A percentile compares a stretch with the other conserved stretches of the same genome.
phyloP scores from a whole-genome alignment of 495 filamentous ascomycete genomes.

The Hypomontagnella submonticulosa region DNA sequence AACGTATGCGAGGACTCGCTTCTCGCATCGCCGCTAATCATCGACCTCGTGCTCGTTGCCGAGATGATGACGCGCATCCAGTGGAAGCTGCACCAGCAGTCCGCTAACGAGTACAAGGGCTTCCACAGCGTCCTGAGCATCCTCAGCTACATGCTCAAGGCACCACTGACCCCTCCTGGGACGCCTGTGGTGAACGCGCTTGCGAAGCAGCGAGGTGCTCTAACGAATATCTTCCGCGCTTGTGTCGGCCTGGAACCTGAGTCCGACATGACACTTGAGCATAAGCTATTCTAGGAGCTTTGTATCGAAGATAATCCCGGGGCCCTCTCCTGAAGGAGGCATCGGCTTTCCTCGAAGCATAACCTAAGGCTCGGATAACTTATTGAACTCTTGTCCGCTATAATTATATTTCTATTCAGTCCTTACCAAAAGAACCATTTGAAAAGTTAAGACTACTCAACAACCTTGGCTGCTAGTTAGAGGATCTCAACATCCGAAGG shows the following conservation, averaged over 20 bases:
- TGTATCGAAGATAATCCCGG: neutral
- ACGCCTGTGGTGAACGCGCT: slow-evolving; percentile 97
- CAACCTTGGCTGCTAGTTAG: slow-evolving; percentile 5
- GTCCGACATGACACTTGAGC: slow-evolving; percentile 99
- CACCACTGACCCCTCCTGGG: slow-evolving; percentile 92
- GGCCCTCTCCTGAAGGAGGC: neutral
- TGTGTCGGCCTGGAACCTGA: slow-evolving; percentile 98
- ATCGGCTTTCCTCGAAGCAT: neutral
- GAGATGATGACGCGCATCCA: slow-evolving; percentile 99
- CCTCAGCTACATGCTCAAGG: slow-evolving; percentile 99
- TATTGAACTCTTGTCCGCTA: no score
- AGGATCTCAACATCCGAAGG: slow-evolving; percentile 40
- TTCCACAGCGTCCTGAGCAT: slow-evolving; percentile 99
- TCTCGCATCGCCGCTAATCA: slow-evolving; percentile 96
- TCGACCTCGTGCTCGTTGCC: slow-evolving; percentile 89
- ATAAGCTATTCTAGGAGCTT: slow-evolving; percentile 83
- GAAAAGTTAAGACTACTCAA: slow-evolving; percentile 26
- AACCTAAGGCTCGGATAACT: neutral
- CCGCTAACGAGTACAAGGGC: slow-evolving; percentile 76
- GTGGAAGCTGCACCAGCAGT: slow-evolving; percentile 74
- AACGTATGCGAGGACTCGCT: slow-evolving; percentile 99
- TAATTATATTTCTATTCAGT: neutral
- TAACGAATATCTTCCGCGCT: slow-evolving; percentile 99
- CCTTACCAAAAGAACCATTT: slow-evolving; percentile 2
- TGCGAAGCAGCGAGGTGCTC: slow-evolving; percentile 92